Conservation (phyloP, 2,329 filamentous ascomycete species). For the Epicoccum sorghinum region DNA sequence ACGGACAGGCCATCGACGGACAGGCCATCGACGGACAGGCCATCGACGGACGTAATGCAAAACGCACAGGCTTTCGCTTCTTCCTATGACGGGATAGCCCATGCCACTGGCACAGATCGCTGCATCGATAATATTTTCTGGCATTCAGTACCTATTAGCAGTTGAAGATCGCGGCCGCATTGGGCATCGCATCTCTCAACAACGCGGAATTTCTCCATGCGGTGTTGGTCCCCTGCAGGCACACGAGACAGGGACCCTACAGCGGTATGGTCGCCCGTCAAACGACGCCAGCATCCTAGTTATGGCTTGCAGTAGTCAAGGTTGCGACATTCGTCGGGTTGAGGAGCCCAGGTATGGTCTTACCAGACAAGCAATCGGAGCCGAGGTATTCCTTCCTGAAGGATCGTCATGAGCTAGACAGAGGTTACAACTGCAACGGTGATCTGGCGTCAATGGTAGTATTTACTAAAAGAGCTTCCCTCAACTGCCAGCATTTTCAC, state of each 20-base stretch:
- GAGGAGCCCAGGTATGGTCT: neutral
- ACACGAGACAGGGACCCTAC: neutral
- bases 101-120: constrained; percentile 14
- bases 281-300: constrained; percentile 12
- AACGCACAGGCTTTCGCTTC: constrained; percentile 5
- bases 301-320: constrained; percentile 23
- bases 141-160: constrained; percentile 4
- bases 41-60: constrained; percentile 8
- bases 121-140: constrained; percentile 6
- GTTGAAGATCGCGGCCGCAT: constrained; percentile 19
- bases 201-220: constrained; percentile 6
- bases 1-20: constrained; percentile 7
- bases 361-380: neutral
- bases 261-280: constrained; percentile 9
- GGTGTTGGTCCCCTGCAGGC: neutral
- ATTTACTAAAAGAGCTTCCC: neutral
- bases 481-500: neutral
- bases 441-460: neutral
- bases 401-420: constrained; percentile 1
- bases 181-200: constrained; percentile 9
- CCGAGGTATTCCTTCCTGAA: neutral
- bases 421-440: neutral
- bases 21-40: constrained; percentile 14
- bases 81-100: constrained; percentile 11
- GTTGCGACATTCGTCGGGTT: constrained; percentile 1